Conservation (phyloP, 495 filamentous ascomycete genomes). For the Penicillium steckii region DNA sequence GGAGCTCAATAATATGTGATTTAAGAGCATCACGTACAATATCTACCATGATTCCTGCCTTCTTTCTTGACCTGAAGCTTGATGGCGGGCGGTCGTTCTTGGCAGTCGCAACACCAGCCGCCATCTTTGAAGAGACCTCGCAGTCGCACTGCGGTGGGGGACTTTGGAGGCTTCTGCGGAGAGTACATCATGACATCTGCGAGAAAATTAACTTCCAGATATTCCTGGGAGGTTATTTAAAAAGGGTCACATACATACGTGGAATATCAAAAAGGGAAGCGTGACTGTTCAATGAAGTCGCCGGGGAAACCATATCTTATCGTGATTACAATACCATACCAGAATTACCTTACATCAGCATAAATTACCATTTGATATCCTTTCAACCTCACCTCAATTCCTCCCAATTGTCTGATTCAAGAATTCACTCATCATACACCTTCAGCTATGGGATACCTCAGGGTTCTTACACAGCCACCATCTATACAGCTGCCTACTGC, state of each 20-base stretch:
- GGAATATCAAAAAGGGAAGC: not conserved
- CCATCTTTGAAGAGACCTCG: constrained; percentile 44
- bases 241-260: not conserved
- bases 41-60: constrained; percentile 62
- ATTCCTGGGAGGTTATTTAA: not conserved
- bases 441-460: too few species aligned
- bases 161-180: not conserved
- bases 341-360: too few species aligned
- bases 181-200: not conserved
- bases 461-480: not conserved
- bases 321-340: not conserved
- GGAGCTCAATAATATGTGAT: not conserved
- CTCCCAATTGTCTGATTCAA: too few species aligned
- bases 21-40: constrained; percentile 36
- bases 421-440: too few species aligned
- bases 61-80: constrained; percentile 64
- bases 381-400: too few species aligned
- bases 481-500: not conserved
- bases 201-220: not conserved
- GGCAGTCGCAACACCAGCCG: constrained; percentile 66
- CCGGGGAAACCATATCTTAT: constrained; percentile 23
- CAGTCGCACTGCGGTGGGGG: not conserved
- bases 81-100: constrained; percentile 57
- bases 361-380: not conserved
- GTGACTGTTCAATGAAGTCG: constrained; percentile 8